phyloP scores from a whole-genome alignment of 2,329 filamentous ascomycete genomes.

The Zopfia rhizophila region DNA sequence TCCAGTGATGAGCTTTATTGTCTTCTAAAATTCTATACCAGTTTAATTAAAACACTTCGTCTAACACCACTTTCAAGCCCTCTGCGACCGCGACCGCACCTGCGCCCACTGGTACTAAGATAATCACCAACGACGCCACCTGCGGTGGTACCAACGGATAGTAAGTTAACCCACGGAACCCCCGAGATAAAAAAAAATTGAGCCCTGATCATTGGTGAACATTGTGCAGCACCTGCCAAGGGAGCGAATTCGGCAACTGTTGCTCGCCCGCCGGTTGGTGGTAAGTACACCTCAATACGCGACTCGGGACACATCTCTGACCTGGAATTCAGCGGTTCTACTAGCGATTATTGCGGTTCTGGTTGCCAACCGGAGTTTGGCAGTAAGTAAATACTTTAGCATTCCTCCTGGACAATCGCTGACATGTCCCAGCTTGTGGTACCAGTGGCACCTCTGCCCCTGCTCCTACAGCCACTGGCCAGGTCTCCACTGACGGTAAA shows the following conservation, averaged over 20 bases:
- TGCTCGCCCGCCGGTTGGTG: slow-evolving; percentile 58
- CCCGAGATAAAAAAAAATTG: slow-evolving; percentile 49
- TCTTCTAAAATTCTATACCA: slow-evolving; percentile 9
- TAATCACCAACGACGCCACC: slow-evolving; percentile 36
- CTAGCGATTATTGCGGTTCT: slow-evolving; percentile 38
- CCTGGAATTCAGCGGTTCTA: no score
- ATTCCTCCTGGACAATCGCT: slow-evolving; percentile 1
- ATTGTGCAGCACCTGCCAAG: slow-evolving; percentile 51
- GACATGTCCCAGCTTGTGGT: slow-evolving; percentile 4
- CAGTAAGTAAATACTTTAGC: slow-evolving; percentile 14
- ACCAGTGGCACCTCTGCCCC: neutral
- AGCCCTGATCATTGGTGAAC: slow-evolving; percentile 43
- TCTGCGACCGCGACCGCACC: slow-evolving; percentile 8
- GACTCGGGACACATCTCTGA: no score
- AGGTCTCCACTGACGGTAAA: slow-evolving; percentile 15
- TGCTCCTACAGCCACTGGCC: slow-evolving; percentile 11
- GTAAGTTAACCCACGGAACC: slow-evolving; percentile 13
- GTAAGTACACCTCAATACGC: no score
- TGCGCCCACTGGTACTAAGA: slow-evolving; percentile 24
- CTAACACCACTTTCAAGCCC: slow-evolving; percentile 11
- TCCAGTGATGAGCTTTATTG: no score
- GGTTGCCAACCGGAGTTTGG: slow-evolving; percentile 47
- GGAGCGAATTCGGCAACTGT: slow-evolving; percentile 56
- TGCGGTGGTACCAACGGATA: slow-evolving; percentile 34
- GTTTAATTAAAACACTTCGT: slow-evolving; percentile 1